phyloP scores from a whole-genome alignment of 345 rosid species.

The Bruguiera sexangula region DNA sequence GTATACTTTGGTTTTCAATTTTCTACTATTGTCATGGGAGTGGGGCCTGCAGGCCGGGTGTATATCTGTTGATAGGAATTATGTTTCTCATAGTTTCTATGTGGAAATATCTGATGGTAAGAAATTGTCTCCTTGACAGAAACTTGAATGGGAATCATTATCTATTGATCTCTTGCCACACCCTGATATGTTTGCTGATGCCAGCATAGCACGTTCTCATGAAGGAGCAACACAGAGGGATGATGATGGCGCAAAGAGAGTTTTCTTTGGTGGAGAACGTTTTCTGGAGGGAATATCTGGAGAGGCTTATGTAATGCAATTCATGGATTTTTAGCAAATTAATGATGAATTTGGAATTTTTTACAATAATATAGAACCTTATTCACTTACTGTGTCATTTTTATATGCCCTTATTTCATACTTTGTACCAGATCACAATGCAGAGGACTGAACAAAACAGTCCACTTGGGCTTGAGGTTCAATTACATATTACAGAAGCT shows the following conservation, averaged over 20 bases:
- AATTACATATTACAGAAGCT: conserved; percentile 88
- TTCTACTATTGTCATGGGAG: not conserved
- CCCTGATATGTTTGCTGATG: conserved; percentile 98
- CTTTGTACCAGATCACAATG: conserved; percentile 69
- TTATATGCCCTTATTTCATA: conserved; percentile 20
- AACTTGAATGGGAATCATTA: conserved; percentile 97
- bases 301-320: conserved; percentile 75
- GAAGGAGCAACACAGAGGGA: conserved; percentile 69
- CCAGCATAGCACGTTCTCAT: conserved; percentile 66
- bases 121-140: conserved; percentile 49
- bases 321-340: conserved; percentile 20
- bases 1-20: not conserved
- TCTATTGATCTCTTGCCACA: conserved; percentile 98
- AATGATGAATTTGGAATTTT: conserved; percentile 18
- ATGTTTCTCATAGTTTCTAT: not conserved
- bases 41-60: not conserved
- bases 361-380: conserved; percentile 3
- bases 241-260: conserved; percentile 98
- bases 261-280: conserved; percentile 98
- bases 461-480: conserved; percentile 98
- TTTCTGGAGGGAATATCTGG: conserved; percentile 96
- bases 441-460: conserved; percentile 89
- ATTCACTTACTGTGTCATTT: conserved; percentile 1
- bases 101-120: conserved; percentile 26
- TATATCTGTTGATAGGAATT: too few relatives aligned